Base-by-base conservation (phyloP, 2,329 filamentous ascomycete genomes). In the Xylariaceae sp. region DNA sequence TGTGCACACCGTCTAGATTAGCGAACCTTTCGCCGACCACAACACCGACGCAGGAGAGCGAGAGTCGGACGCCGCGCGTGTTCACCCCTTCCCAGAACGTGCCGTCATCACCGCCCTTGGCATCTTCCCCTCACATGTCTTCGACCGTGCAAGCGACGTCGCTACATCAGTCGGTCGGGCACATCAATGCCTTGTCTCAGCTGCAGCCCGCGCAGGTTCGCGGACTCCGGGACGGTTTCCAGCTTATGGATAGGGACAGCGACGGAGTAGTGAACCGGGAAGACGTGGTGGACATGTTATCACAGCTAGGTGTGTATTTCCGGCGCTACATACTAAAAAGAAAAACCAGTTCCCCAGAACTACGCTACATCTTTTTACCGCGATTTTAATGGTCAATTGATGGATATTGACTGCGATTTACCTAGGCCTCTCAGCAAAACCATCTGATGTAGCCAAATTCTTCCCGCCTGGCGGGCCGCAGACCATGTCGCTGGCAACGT, bases 161-260 rank as follows among this genome's bases (percentile, higher is more conserved):
- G 35, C 41, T 26, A 4, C 53, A 58, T 19, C 51, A 49, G 37
- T 45, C 73, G 4, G 65, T 75, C 41, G 70, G 70, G 3, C 71
- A 74, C 51, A 75, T 76, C 35, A 83, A 79, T 63, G 77, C 84
- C 11, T 75, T 91, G 44, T 85, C 86, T 2, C 86, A 88, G 65
- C 73, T 97, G 42, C 88, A 92, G 39, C 85, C 89, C 2, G 79
- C 88, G 2, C 89, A 96, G 64, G 84, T 96, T 37, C 84, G 91
- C 65, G 89, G 89, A 64, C 81, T 99, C 72, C 84, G 94, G 57
- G 92, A 97, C 68, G 90, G 88, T 0, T 99, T 97, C 71, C 89
- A 95, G 71, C 91, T 96, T 56, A 79, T 99, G 46, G 94, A 97
- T 71, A 81, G 89, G 57, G 87, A 94, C 71, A 91, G 90, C 66